Percentiles rank a stretch among this genome's conserved stretches.
Conservation (phyloP, 2,329 filamentous ascomycete genomes). For the Helotiales sp. region DNA sequence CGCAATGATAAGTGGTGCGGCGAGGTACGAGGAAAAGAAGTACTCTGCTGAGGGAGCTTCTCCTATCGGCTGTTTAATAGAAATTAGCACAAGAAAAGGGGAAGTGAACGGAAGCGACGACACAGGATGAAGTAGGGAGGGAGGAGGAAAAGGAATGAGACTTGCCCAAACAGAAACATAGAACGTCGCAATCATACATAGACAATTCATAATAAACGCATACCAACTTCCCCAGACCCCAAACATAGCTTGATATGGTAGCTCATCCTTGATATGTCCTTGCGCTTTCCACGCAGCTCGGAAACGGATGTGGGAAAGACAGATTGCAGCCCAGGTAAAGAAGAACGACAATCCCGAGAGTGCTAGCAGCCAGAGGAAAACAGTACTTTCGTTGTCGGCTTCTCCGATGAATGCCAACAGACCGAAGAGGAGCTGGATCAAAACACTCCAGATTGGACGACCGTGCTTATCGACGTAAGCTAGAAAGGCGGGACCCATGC, state of each 20-base stretch:
- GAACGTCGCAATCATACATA: slow-evolving; percentile 61
- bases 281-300: slow-evolving; percentile 59
- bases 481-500: slow-evolving; percentile 48
- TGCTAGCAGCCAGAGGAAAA: slow-evolving; percentile 66
- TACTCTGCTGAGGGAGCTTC: slow-evolving; percentile 39
- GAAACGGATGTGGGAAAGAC: slow-evolving; percentile 64
- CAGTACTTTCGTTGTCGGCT: slow-evolving; percentile 41
- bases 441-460: slow-evolving; percentile 56
- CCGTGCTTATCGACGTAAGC: slow-evolving; percentile 62
- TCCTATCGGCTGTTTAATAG: slow-evolving; percentile 47
- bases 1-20: slow-evolving; percentile 50
- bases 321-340: slow-evolving; percentile 72
- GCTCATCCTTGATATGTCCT: slow-evolving; percentile 49
- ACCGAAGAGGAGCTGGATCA: slow-evolving; percentile 54
- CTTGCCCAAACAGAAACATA: slow-evolving; percentile 40
- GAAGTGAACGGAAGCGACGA: too few relatives aligned
- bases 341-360: slow-evolving; percentile 71
- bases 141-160: not conserved
- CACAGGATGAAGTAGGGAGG: not conserved
- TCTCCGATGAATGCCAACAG: slow-evolving; percentile 57
- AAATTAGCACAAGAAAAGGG: too few relatives aligned
- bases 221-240: slow-evolving; percentile 69
- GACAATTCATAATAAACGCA: slow-evolving; percentile 64
- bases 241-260: slow-evolving; percentile 41
- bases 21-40: slow-evolving; percentile 61